Base-by-base conservation (phyloP, 2,329 filamentous ascomycete species). In the Aspergillus ustus region DNA sequence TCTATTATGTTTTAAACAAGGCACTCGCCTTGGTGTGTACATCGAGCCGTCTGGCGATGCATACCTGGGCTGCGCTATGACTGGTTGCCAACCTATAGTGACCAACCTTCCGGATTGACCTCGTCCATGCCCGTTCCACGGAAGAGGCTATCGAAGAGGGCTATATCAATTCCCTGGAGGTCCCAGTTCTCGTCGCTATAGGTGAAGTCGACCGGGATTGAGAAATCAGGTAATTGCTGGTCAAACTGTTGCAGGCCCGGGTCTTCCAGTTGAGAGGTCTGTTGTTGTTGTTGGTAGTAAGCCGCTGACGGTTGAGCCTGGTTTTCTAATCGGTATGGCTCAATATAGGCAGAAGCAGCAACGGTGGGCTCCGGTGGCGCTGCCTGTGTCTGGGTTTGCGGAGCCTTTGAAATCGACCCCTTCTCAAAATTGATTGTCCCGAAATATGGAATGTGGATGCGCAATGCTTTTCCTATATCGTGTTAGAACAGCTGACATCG, bases 341-440 rank as follows among this genome's bases (percentile, higher is more conserved):
- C 34, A 40, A 40, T 40, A 40, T 15, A 40, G 31, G 31, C 31
- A 34, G 31, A 5, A 34, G 31, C 31, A 13, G 31, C 31, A 9
- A 7, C 3, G 6, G n/a, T 25, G 6, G 6, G 2, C n/a, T 48
- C 8, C 8, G 45, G 25, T 25, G 25, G 3, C 25, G 4, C 25
- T 25, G 4, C 25, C 25, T 25, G 25, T 25, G 25, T 5, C 25
- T 4, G 25, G 4, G 25, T 28, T 7, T 8, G 45, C 4, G 45
- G 11, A 17, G 50, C 22, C 22, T 50, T 51, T 2, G 31, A 50
- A 13, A 54, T 48, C 25, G 25, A 7, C 1, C 25, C 51, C 4
- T 49, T 51, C 22, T 62, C 56, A n/a, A 62, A 56, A 4, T 37
- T 46, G 7, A 62, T 62, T 11, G 60, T 59, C 4, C 60, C 60